Percentiles rank a stretch among this genome's conserved stretches.
These are phyloP conservation scores for Fusarium brachygibbosum DNA, from an alignment of 2,329 filamentous ascomycete species.

Conservation along the genomic window DNA sequence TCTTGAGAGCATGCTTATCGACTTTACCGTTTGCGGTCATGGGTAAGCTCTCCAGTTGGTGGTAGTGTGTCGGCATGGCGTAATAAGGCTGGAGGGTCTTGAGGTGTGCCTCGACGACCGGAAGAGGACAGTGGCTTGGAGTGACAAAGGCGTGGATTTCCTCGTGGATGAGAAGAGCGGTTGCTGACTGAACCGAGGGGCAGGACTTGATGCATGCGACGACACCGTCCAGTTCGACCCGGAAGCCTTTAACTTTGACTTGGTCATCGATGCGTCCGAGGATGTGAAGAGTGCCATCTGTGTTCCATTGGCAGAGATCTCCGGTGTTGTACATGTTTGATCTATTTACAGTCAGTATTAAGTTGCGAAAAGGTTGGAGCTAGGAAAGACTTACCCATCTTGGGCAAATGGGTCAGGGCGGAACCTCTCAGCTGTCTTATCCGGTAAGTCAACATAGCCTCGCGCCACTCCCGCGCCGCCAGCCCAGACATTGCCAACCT, in stretches of 20 bases:
- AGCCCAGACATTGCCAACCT: constrained; percentile 69
- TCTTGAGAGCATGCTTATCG: constrained; percentile 62
- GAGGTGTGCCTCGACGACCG: constrained; percentile 57
- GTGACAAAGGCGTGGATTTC: constrained; percentile 66
- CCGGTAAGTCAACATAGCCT: constrained; percentile 67
- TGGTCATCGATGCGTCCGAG: constrained; percentile 71
- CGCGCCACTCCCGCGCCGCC: constrained; percentile 65
- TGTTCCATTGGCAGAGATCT: constrained; percentile 67
- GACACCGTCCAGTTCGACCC: constrained; percentile 72
- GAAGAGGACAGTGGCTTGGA: constrained; percentile 51
- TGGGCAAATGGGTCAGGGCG: constrained; percentile 64
- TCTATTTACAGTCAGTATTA: constrained; percentile 3
- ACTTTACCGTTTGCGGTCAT: constrained; percentile 69
- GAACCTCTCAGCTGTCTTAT: constrained; percentile 64
- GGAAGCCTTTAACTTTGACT: constrained; percentile 72
- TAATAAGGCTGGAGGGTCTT: constrained; percentile 66
- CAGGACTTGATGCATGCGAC: constrained; percentile 62
- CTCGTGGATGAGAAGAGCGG: constrained; percentile 61
- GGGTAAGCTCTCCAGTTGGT: constrained; percentile 59
- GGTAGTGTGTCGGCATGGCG: constrained; percentile 63
- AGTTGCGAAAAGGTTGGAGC: neutral
- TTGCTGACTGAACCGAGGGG: constrained; percentile 60
- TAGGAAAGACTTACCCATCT: constrained; percentile 59
- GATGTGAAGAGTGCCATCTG: constrained; percentile 67
- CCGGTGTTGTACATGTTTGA: constrained; percentile 71